Conservation (phyloP, 352 stramenopile genomes). For the Phytophthora parvispora region DNA sequence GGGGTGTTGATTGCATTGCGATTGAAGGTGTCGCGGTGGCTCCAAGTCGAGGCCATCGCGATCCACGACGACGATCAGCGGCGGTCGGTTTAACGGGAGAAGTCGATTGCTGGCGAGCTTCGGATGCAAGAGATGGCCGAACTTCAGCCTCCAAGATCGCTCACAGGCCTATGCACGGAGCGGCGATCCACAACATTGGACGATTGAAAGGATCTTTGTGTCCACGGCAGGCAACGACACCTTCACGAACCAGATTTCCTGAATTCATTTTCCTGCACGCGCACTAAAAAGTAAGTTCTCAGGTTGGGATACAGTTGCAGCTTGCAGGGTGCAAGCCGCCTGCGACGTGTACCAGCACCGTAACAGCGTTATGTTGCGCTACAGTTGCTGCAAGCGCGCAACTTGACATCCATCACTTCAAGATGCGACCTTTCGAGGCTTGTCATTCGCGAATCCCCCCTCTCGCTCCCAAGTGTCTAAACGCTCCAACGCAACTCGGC, state of each 20-base stretch:
- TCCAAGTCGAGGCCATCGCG: neutral
- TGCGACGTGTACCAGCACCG: neutral
- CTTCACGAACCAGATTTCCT: neutral
- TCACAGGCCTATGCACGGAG: neutral
- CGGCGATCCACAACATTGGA: neutral
- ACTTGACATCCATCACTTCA: slow-evolving; percentile 10
- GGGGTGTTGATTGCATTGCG: neutral
- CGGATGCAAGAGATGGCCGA: neutral
- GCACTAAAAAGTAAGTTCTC: no score
- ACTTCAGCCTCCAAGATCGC: neutral
- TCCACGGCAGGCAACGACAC: neutral
- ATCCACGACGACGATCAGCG: slow-evolving; percentile 1
- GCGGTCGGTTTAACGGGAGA: neutral
- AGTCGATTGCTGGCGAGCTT: neutral
- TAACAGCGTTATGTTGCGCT: neutral
- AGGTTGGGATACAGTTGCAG: no score
- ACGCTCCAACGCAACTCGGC: neutral
- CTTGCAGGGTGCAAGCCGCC: no score
- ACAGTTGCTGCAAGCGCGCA: neutral
- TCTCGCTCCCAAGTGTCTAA: neutral
- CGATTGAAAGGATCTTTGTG: neutral
- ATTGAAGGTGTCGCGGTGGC: neutral
- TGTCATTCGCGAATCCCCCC: slow-evolving; percentile 5
- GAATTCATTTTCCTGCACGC: no score
- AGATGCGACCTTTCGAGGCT: slow-evolving; percentile 1